Conservation (phyloP, 495 filamentous ascomycete species). For the Tricharina praecox region DNA sequence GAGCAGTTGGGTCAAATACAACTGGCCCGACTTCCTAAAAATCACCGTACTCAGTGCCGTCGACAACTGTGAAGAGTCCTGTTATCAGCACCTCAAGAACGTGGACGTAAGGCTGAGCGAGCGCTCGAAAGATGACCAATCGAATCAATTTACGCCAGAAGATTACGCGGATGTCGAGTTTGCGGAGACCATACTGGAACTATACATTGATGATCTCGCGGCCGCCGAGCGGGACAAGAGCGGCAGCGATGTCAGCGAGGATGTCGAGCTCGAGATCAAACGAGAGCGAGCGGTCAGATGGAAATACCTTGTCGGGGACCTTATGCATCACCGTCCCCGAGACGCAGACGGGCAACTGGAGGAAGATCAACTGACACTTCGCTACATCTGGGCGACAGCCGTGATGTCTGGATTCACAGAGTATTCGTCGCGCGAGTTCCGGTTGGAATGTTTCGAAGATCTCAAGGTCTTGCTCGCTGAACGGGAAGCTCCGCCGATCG, state of each 20-base stretch:
- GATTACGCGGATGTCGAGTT: slow-evolving; percentile 33
- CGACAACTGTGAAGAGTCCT: slow-evolving; percentile 20
- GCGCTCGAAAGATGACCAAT: slow-evolving; percentile 1
- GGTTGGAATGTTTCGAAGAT: slow-evolving; percentile 65
- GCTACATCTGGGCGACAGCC: slow-evolving; percentile 72
- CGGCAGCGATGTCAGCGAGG: slow-evolving; percentile 20
- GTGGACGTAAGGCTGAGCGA: slow-evolving; percentile 7
- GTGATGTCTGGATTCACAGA: slow-evolving; percentile 55
- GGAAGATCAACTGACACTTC: slow-evolving; percentile 36
- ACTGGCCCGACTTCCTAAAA: slow-evolving; percentile 20
- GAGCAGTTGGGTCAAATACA: slow-evolving; percentile 21
- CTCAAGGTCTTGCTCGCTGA: slow-evolving; percentile 36
- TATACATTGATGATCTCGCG: slow-evolving; percentile 47
- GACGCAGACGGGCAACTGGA: slow-evolving; percentile 18
- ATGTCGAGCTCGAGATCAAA: slow-evolving; percentile 45
- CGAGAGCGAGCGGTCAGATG: slow-evolving; percentile 58
- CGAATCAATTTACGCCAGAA: slow-evolving; percentile 10
- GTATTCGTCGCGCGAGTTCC: slow-evolving; percentile 53
- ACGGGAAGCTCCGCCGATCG: slow-evolving; percentile 35
- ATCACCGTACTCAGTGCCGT: slow-evolving; percentile 13
- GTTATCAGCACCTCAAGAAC: slow-evolving; percentile 18
- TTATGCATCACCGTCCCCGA: slow-evolving; percentile 31
- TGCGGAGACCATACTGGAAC: slow-evolving; percentile 64
- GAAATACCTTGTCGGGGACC: slow-evolving; percentile 50
- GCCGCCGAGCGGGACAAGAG: slow-evolving; percentile 13